Base-by-base conservation (phyloP, 2,329 filamentous ascomycete genomes). In the Claviceps sorghi region DNA sequence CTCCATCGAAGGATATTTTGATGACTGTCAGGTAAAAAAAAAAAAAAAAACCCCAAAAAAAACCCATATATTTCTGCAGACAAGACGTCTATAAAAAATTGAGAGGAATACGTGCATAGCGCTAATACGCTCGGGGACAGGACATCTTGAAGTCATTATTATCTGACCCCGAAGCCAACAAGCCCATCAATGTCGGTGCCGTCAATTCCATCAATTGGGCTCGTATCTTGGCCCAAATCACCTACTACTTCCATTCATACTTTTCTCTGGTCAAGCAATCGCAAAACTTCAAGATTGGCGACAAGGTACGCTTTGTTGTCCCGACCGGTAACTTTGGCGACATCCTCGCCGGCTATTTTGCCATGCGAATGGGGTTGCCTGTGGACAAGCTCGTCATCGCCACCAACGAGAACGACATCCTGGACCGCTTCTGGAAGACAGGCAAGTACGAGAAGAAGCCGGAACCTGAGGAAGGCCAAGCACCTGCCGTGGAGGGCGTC, bases 121-220 rank as follows among this genome's bases (percentile, higher is more conserved):
- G 44, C 30, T 47, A 47, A 34, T n/a, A 29, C 6, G n/a, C 11
- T 26, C 49, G 26, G 2, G 8, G 43, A 21, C 60, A 84, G 79
- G 89, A 95, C 68, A 94, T 93, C 53, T 85, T 98, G 65, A 97
- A 98, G 72, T 83, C 86, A 1, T 78, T 98, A 49, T 96, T 97
- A 65, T 83, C 82, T 57, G 91, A 98, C 61, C 75, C 84, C 2
- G 82, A 89, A 52, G 85, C 87, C 65, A 97, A 97, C 74, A 73
- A 78, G 59, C 82, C 79, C 2, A 80, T 91, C 63, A 88, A 88
- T 59, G 83, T 97, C 44, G 91, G 86, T 42, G 91, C 93, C 44
- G 88, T 97, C 59, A 97, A 97, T 74, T 93, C 86, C 46, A 97
- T 97, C 72, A 97, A 97, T 72, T 96, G 85, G 79, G 86, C 90